These are phyloP conservation scores for Xylariales sp. DNA, from an alignment of 2,329 filamentous ascomycete genomes.

Conservation along the genomic window DNA sequence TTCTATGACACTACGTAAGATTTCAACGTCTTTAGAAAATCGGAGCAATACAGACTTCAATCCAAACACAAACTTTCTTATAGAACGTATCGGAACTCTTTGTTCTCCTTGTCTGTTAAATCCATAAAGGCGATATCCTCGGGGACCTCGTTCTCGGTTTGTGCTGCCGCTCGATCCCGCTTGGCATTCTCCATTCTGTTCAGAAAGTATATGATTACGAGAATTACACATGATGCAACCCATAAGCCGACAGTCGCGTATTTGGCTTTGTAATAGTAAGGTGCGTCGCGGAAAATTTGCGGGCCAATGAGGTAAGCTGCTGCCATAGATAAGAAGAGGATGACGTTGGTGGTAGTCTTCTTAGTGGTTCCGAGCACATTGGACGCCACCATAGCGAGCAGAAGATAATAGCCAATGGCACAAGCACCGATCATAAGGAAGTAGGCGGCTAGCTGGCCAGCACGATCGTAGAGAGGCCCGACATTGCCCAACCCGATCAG, in stretches of 20 bases:
- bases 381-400: constrained; percentile 24
- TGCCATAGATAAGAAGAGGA: constrained; percentile 17
- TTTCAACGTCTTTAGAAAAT: too few relatives aligned
- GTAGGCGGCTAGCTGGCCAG: constrained; percentile 3
- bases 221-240: not conserved
- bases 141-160: not conserved
- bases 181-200: constrained; percentile 4
- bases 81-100: constrained; percentile 4
- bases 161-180: not conserved
- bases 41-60: too few relatives aligned
- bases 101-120: constrained; percentile 5
- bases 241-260: constrained; percentile 4
- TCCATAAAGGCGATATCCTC: constrained; percentile 1
- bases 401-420: constrained; percentile 4
- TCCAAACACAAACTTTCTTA: too few relatives aligned
- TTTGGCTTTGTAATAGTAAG: constrained; percentile 5
- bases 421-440: constrained; percentile 1
- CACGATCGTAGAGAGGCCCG: constrained; percentile 4
- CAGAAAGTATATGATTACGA: not conserved
- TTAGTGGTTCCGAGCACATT: constrained; percentile 30
- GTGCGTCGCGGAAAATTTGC: constrained; percentile 3
- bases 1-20: too few relatives aligned
- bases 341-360: constrained; percentile 27
- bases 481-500: constrained; percentile 5
- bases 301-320: constrained; percentile 4